Conservation (phyloP, 441 rosid species). For the Adansonia madagascariensis region DNA sequence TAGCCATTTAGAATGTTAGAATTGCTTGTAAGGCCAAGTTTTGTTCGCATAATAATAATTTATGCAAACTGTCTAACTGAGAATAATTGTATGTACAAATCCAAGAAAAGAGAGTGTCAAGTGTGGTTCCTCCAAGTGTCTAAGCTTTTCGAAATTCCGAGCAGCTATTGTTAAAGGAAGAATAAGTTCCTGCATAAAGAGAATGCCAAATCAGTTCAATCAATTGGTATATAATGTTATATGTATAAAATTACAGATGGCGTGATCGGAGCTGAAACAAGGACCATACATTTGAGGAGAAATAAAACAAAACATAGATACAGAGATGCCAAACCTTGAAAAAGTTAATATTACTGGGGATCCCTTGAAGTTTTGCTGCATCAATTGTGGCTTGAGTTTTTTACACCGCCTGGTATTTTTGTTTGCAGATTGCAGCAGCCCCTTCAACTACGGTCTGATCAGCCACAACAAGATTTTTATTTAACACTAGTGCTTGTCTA, state of each 20-base stretch:
- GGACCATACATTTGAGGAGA: not conserved
- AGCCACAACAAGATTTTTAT: constrained; percentile 83
- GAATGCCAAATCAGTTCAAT: constrained; percentile 8
- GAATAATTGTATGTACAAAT: constrained; percentile 61
- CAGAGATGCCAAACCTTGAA: constrained; percentile 65
- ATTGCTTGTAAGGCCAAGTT: not conserved
- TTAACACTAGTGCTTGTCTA: constrained; percentile 68
- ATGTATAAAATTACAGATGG: not conserved
- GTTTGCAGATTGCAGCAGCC: constrained; percentile 69
- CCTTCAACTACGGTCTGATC: constrained; percentile 72
- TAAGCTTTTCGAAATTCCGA: constrained; percentile 68
- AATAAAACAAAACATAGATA: not conserved
- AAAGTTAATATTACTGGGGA: constrained; percentile 93
- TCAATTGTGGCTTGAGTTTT: constrained; percentile 95
- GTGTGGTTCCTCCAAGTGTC: constrained; percentile 91
- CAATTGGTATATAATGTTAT: not conserved
- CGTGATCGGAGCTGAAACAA: constrained; percentile 6
- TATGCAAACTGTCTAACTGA: constrained; percentile 51
- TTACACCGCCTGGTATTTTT: constrained; percentile 71
- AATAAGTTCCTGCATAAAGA: constrained; percentile 70
- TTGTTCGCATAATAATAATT: constrained; percentile 1
- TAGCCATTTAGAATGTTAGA: constrained; percentile 2
- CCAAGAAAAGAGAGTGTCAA: constrained; percentile 79
- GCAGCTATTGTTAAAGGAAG: constrained; percentile 68
- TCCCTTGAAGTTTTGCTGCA: constrained; percentile 89